Percentiles rank a stretch among this genome's conserved stretches.
Evolutionary conservation across 345 rosid species (phyloP).

Genomic region (Eucalyptus tenuipes): DNA sequence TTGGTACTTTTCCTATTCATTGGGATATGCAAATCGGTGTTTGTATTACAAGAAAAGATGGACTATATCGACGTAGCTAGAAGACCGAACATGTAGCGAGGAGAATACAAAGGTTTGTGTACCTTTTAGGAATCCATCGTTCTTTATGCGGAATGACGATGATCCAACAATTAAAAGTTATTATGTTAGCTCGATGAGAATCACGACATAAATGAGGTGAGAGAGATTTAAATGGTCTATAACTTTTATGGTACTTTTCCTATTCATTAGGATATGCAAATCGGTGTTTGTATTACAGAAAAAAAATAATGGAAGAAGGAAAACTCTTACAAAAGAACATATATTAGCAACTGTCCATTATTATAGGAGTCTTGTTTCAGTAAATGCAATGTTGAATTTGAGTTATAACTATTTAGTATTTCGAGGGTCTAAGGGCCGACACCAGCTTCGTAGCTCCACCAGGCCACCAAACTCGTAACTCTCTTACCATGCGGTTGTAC

Average conservation of each 20-base stretch:
- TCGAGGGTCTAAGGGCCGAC: background rate
- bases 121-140: too few species aligned
- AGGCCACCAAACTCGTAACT: background rate
- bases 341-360: background rate
- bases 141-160: too few species aligned
- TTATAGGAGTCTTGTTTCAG: background rate
- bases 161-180: too few species aligned
- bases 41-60: background rate
- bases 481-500: background rate
- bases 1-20: background rate
- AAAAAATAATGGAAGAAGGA: accelerated
- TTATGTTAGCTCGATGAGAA: too few species aligned
- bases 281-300: background rate
- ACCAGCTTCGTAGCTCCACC: background rate
- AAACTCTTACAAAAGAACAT: too few species aligned
- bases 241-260: too few species aligned
- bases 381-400: accelerated
- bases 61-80: too few species aligned
- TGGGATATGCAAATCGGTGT: background rate
- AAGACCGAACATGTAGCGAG: too few species aligned
- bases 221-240: too few species aligned
- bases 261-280: background rate
- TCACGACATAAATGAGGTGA: too few species aligned
- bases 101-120: too few species aligned
- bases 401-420: background rate